Base-by-base conservation (phyloP, 2,329 filamentous ascomycete species). In the Aspergillus fructus region DNA sequence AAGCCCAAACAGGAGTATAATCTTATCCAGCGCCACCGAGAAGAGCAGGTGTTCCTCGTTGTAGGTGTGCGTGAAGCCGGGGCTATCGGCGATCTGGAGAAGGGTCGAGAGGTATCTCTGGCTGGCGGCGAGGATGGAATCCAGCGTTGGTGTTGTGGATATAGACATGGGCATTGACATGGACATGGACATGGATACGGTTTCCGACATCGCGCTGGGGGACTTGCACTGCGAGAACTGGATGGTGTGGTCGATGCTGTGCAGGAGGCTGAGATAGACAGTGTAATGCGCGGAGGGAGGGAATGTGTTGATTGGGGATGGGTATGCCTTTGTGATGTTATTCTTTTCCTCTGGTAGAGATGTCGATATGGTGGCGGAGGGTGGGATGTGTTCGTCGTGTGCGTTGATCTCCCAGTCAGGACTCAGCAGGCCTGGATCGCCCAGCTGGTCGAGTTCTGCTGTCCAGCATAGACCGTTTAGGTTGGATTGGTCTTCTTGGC, bases 1-100 rank as follows among this genome's bases (percentile, higher is more conserved):
- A 8, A 58, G 24, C 13, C 37, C 42, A 33, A 60, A 53, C 8
- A 62, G 50, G 17, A 45, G 33, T 37, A 59, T 46, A 13, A 62
- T 53, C 27, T 60, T 62, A 40, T 55, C 57, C 39, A 62, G 19
- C 3, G 60, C 58, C 12, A 62, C 58, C 3, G 56, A 54, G 53
- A 60, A 62, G 15, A 62, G 55, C 5, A 62, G 42, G 21, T 62
- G 55, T 6, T 51, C 50, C 23, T 61, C 55, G 39, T 47, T 54
- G 39, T 58, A 60, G 34, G 49, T 27, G 1, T 50, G 33, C 4
- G 40, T 49, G 12, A 59, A 59, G 27, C 17, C 11, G 3, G 43
- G 49, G 37, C 39, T 52, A 11, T 59, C 58, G 3, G 53, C 37
- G 6, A 59, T 49, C 5, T 56, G 58, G 1, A 57, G 50, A n/a